Conservation (phyloP, 176 grass and related monocot genomes). For the Paspalum notatum region DNA sequence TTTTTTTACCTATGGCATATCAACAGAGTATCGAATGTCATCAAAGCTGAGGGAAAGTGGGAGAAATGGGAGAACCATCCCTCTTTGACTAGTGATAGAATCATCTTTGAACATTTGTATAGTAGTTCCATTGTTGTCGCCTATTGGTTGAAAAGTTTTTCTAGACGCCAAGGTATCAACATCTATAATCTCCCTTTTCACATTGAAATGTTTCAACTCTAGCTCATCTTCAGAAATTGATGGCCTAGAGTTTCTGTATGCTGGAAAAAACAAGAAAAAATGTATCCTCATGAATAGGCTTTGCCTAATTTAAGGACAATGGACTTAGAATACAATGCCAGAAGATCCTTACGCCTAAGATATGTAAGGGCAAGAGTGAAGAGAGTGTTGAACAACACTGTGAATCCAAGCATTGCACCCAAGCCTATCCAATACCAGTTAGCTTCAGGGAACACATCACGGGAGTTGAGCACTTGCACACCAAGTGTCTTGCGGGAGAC, state of each 20-base stretch:
- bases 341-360: background rate
- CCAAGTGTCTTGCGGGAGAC: slow-evolving; percentile 50
- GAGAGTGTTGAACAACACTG: background rate
- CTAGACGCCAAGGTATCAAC: background rate
- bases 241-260: background rate
- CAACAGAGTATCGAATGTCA: slow-evolving; percentile 59
- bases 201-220: background rate
- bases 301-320: background rate
- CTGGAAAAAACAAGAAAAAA: background rate
- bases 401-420: background rate
- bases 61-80: slow-evolving; percentile 47
- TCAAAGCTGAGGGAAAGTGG: slow-evolving; percentile 54
- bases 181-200: background rate
- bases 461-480: slow-evolving; percentile 55
- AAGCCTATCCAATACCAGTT: slow-evolving; percentile 95
- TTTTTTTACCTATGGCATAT: slow-evolving; percentile 54
- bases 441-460: slow-evolving; percentile 82
- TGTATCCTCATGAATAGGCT: background rate
- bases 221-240: slow-evolving; percentile 1
- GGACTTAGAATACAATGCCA: background rate
- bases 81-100: background rate
- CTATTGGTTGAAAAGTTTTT: background rate
- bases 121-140: background rate
- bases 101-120: background rate
- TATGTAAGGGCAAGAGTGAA: background rate